Percentiles rank a stretch among this genome's conserved stretches.
Conservation (phyloP, 805 yeast genomes). For the Yamadazyma sp. region DNA sequence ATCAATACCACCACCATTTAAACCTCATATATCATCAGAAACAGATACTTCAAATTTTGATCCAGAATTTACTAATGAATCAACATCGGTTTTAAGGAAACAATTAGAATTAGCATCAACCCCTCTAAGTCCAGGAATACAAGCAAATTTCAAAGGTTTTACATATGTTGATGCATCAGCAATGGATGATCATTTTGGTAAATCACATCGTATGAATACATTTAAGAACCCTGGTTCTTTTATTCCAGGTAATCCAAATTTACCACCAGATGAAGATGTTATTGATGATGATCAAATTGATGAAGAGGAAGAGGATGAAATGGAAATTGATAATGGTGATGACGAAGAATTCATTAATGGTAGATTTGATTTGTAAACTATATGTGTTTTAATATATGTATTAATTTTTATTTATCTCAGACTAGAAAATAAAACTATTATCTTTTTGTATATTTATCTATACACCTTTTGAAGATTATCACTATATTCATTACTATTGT, state of each 20-base stretch:
- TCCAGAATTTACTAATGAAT: constrained; percentile 93
- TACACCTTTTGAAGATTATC: too few species aligned
- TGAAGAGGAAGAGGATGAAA: constrained; percentile 35
- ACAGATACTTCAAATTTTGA: constrained; percentile 96
- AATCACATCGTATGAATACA: constrained; percentile 35
- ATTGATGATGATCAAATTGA: constrained; percentile 64
- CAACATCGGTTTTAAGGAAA: constrained; percentile 75
- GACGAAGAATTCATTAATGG: constrained; percentile 84
- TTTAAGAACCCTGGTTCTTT: constrained; percentile 61
- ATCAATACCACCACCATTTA: constrained; percentile 93
- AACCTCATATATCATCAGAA: constrained; percentile 87
- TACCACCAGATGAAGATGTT: constrained; percentile 82
- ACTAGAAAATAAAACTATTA: too few species aligned
- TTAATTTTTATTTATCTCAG: too few species aligned
- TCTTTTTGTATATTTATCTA: too few species aligned
- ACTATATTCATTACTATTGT: too few species aligned
- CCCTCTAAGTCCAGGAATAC: constrained; percentile 91
- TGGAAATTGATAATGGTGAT: constrained; percentile 57
- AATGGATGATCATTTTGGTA: constrained; percentile 77
- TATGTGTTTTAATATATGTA: constrained; percentile 2
- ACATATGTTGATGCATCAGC: constrained; percentile 94
- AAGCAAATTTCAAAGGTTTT: constrained; percentile 95
- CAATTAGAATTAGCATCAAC: constrained; percentile 66
- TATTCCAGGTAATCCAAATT: constrained; percentile 73
- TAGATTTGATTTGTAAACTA: constrained; percentile 67